Conservation (phyloP, 192 early-diverging fungal genomes). For the Umbelopsis sp. region DNA sequence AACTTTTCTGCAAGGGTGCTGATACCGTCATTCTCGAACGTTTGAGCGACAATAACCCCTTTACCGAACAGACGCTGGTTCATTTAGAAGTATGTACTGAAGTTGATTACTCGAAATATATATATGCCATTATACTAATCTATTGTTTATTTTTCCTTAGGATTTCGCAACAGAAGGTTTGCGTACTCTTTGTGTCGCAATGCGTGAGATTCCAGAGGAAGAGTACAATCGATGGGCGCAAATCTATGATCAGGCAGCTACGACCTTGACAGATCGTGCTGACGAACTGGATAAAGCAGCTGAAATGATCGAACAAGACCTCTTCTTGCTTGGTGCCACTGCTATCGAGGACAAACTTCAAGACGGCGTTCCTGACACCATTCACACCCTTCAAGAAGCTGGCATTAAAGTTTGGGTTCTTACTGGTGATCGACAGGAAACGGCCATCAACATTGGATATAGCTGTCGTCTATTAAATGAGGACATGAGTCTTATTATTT, state of each 20-base stretch:
- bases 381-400: slow-evolving; percentile 91
- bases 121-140: not conserved
- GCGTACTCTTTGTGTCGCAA: slow-evolving; percentile 93
- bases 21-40: slow-evolving; percentile 97
- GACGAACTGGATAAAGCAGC: slow-evolving; percentile 90
- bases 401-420: slow-evolving; percentile 98
- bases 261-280: slow-evolving; percentile 86
- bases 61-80: slow-evolving; percentile 65
- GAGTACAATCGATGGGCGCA: slow-evolving; percentile 86
- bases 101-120: not conserved
- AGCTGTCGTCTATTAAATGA: slow-evolving; percentile 95
- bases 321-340: slow-evolving; percentile 93
- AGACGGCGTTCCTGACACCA: slow-evolving; percentile 98
- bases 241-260: slow-evolving; percentile 86
- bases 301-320: slow-evolving; percentile 92
- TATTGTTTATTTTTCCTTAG: slow-evolving; percentile 19
- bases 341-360: slow-evolving; percentile 99
- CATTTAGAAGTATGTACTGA: slow-evolving; percentile 66
- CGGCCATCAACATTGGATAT: slow-evolving; percentile 99
- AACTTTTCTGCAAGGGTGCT: slow-evolving; percentile 96
- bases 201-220: slow-evolving; percentile 86
- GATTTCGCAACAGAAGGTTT: slow-evolving; percentile 97
- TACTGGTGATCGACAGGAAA: slow-evolving; percentile 98
- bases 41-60: slow-evolving; percentile 71
- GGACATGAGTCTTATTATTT: slow-evolving; percentile 93